Base-by-base conservation (phyloP, 129 eudicot species). In the Flaveria brownii region DNA sequence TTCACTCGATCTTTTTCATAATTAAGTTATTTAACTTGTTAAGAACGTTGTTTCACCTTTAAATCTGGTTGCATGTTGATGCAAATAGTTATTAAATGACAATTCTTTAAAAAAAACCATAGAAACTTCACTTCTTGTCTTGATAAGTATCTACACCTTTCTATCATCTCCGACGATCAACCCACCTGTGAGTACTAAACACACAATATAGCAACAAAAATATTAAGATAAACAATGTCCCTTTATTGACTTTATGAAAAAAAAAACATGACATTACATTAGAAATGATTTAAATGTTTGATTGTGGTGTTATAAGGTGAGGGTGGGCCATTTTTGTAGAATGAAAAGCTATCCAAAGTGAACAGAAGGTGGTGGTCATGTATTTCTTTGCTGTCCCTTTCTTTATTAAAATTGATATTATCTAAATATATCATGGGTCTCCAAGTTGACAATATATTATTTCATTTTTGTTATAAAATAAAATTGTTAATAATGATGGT, bases 381-480 rank as follows among this genome's bases (percentile, higher is more conserved):
- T 66, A 68, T 66, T 73, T 80, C 71, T 43, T 73, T 56, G 64
- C 62, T 80, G 84, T 80, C 84, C 30, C 75, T 80, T 74, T 80
- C 80, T 73, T 67, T 72, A 72, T 67, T 80, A 68, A 67, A 67
- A 28, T 66, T 80, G 79, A 39, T 56, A 54, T 73, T 64, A 73
- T 80, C 80, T 73, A 46, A 2, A 66, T 36, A 55, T 61, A 70
- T 70, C 51, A 45, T 73, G 23, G 62, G 79, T 80, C 64, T 74
- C 20, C 71, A 67, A 80, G 63, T 80, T 74, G 84, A 74, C 71
- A 80, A 80, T 20, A 68, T 15, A 1, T 26, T 62, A 26, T 62
- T 7, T 26, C 42, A 15, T 26, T 26, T 28, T 30, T 5, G 18
- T 63, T 12, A 26, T 5, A 23, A 2, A 30, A 36, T 7, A 15